These are phyloP conservation scores for Colletotrichum melonis DNA, from an alignment of 2,329 filamentous ascomycete genomes.

Conservation along the genomic window DNA sequence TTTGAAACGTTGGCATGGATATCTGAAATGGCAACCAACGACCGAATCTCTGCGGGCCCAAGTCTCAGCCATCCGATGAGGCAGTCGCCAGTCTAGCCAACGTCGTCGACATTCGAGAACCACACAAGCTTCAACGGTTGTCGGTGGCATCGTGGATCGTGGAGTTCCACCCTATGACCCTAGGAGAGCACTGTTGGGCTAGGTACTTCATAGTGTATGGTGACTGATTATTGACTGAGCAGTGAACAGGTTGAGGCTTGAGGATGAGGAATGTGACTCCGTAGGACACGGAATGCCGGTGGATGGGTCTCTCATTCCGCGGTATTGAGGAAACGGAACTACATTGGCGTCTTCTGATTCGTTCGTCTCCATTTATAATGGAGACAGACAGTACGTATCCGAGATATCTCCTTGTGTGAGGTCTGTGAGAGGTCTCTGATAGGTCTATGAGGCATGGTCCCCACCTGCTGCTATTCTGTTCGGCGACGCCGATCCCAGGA, in stretches of 20 bases:
- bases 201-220: too few relatives aligned
- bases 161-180: not conserved
- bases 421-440: not conserved
- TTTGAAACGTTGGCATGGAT: not conserved
- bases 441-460: not conserved
- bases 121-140: constrained; percentile 12
- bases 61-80: not conserved
- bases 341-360: not conserved
- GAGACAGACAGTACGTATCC: not conserved
- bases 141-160: not conserved
- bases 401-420: not conserved
- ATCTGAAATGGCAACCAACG: not conserved
- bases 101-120: constrained; percentile 20
- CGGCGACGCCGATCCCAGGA: constrained; percentile 31
- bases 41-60: not conserved
- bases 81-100: constrained; percentile 2
- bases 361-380: not conserved
- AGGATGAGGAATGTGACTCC: not conserved
- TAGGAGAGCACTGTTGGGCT: not conserved
- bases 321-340: not conserved
- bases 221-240: too few relatives aligned
- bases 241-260: not conserved
- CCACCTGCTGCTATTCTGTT: constrained; percentile 11
- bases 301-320: not conserved
- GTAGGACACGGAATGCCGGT: constrained; percentile 13